Evolutionary conservation across 2,329 filamentous ascomycete genomes (phyloP).

Genomic region (Curvularia verruculosa): DNA sequence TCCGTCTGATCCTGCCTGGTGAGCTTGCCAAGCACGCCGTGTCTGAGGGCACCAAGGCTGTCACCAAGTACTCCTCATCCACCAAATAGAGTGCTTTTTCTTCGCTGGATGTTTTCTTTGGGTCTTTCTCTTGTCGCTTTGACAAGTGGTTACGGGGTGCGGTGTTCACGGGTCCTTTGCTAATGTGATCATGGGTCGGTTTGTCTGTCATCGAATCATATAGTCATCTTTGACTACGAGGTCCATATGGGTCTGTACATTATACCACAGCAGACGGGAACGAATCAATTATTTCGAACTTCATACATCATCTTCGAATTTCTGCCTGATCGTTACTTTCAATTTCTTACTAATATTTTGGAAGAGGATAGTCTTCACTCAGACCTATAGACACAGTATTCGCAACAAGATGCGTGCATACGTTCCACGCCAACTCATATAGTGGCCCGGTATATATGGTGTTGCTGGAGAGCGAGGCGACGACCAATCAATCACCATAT

Average conservation of each 20-base stretch:
- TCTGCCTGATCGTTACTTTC: too few species aligned
- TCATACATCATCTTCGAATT: constrained; percentile 21
- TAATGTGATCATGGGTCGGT: constrained; percentile 61
- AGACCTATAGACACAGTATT: too few species aligned
- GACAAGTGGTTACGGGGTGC: constrained; percentile 52
- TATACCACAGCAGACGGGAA: constrained; percentile 51
- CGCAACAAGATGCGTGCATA: too few species aligned
- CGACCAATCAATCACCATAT: too few species aligned
- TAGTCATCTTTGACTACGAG: constrained; percentile 48
- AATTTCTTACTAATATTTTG: too few species aligned
- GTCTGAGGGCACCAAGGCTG: constrained; percentile 99
- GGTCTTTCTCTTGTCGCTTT: constrained; percentile 59
- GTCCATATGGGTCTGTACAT: constrained; percentile 50
- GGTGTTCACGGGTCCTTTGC: constrained; percentile 53
- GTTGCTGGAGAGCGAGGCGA: too few species aligned
- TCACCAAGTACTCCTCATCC: constrained; percentile 99
- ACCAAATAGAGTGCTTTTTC: constrained; percentile 78
- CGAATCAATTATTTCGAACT: constrained; percentile 50
- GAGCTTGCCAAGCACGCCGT: constrained; percentile 99
- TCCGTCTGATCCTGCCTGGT: constrained; percentile 95
- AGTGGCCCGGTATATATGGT: too few species aligned
- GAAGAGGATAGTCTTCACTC: too few species aligned
- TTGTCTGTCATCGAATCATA: constrained; percentile 49
- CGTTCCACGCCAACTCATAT: too few species aligned
- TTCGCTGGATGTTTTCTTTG: constrained; percentile 53